Percentiles rank a stretch among this genome's conserved stretches.
These are phyloP conservation scores for Podila verticillata DNA, from an alignment of 192 early-diverging fungal genomes.

Conservation along the genomic window DNA sequence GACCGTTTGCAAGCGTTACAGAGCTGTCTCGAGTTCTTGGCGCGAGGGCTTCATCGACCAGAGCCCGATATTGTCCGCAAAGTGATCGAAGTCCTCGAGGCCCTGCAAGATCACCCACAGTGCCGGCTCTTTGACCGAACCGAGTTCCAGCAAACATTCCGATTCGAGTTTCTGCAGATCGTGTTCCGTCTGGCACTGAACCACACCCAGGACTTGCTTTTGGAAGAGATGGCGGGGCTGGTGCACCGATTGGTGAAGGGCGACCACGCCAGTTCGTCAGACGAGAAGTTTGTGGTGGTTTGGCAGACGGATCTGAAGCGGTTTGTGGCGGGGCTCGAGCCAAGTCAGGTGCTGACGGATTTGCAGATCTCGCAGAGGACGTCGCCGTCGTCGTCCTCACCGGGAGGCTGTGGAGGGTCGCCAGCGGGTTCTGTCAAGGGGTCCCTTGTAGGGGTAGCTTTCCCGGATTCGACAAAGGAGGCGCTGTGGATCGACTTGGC, in stretches of 20 bases:
- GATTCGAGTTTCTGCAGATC: constrained; percentile 39
- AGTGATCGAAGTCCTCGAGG: constrained; percentile 24
- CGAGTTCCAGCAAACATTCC: constrained; percentile 29
- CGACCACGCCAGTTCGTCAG: background rate
- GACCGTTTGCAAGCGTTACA: constrained; percentile 18
- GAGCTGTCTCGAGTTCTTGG: constrained; percentile 40
- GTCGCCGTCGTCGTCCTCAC: background rate
- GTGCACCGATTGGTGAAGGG: constrained; percentile 33
- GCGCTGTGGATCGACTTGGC: constrained; percentile 30
- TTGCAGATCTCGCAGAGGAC: background rate
- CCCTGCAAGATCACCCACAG: constrained; percentile 18
- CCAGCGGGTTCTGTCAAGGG: background rate
- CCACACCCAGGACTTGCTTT: constrained; percentile 29
- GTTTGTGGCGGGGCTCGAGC: constrained; percentile 26
- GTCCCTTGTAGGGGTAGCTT: background rate
- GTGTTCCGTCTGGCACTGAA: constrained; percentile 25
- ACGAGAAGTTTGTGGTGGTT: constrained; percentile 20
- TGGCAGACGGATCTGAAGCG: constrained; percentile 41
- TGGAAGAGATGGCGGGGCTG: constrained; percentile 37
- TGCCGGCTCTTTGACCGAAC: constrained; percentile 37
- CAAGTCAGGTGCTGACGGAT: constrained; percentile 11
- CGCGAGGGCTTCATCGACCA: constrained; percentile 22
- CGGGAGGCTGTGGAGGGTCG: background rate
- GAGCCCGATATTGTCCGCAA: constrained; percentile 39
- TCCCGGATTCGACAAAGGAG: constrained; percentile 29